These are phyloP conservation scores for Neurospora sp. DNA, from an alignment of 495 filamentous ascomycete species.

Conservation along the genomic window DNA sequence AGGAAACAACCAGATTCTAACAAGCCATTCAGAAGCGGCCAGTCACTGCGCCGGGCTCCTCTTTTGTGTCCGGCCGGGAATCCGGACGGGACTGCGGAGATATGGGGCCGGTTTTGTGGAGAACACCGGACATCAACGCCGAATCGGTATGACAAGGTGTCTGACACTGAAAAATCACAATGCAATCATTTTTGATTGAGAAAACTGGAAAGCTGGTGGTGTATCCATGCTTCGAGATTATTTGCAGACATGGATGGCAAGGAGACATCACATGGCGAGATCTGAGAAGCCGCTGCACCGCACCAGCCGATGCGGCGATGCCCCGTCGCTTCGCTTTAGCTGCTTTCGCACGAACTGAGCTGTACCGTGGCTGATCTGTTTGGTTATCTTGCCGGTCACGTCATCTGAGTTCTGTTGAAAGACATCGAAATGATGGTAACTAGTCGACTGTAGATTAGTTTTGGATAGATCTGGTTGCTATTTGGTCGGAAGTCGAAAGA, in stretches of 20 bases:
- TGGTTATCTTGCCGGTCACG: not conserved
- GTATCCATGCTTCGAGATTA: not conserved
- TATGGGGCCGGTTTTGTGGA: not conserved
- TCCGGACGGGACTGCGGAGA: not conserved
- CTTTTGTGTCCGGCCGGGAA: not conserved
- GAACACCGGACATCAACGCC: not conserved
- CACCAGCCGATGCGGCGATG: not conserved
- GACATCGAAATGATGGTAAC: not conserved
- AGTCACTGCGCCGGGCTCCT: not conserved
- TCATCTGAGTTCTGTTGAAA: not conserved
- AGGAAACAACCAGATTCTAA: not conserved
- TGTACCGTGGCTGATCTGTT: not conserved
- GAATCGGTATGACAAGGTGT: not conserved
- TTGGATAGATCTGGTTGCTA: no score
- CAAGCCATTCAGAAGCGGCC: not conserved
- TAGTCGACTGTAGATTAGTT: not conserved
- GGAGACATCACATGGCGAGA: not conserved
- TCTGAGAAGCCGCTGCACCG: not conserved
- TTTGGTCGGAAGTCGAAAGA: not conserved
- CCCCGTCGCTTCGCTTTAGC: not conserved
- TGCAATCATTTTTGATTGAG: no score
- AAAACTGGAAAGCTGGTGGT: not conserved
- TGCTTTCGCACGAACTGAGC: not conserved
- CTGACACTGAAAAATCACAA: no score
- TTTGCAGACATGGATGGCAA: not conserved